These are phyloP conservation scores for Microstegium vimineum DNA, from an alignment of 176 grass and related monocot species.

Conservation along the genomic window DNA sequence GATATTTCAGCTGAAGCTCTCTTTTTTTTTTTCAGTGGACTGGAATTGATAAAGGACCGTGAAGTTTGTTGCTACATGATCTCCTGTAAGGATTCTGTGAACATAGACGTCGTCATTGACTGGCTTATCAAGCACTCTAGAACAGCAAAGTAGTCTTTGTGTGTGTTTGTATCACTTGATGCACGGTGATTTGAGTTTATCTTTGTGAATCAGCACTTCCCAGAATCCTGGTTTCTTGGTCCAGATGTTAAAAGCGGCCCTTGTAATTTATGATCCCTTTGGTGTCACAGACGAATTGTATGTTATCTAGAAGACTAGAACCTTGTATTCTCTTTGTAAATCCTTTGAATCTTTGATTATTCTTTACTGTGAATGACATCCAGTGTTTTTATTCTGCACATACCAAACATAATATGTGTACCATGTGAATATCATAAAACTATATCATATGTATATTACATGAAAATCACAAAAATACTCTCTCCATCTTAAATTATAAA, in stretches of 20 bases:
- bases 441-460: too few species aligned
- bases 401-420: too few species aligned
- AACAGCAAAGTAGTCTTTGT: slow-evolving; percentile 49
- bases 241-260: slow-evolving; percentile 1
- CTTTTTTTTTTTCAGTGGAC: slow-evolving; percentile 52
- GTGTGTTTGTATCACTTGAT: slow-evolving; percentile 28
- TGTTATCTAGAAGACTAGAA: neutral
- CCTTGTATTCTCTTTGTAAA: slow-evolving; percentile 54
- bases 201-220: neutral
- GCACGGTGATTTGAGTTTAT: slow-evolving; percentile 36
- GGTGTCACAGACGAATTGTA: slow-evolving; percentile 19
- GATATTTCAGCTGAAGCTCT: slow-evolving; percentile 25
- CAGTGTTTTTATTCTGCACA: neutral
- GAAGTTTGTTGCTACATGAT: slow-evolving; percentile 97
- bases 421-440: too few species aligned
- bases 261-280: slow-evolving; percentile 40
- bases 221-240: slow-evolving; percentile 18
- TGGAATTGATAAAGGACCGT: slow-evolving; percentile 79
- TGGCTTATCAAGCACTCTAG: slow-evolving; percentile 99
- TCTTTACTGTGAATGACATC: slow-evolving; percentile 12
- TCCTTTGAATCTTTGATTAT: slow-evolving; percentile 35
- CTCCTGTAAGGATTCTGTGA: slow-evolving; percentile 96
- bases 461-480: too few species aligned
- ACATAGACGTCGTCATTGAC: slow-evolving; percentile 92
- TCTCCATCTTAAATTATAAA: too few species aligned